Percentiles rank a stretch among this genome's conserved stretches.
Evolutionary conservation across 768 basidiomycete species (phyloP).

Genomic region (Russula ochroleuca): DNA sequence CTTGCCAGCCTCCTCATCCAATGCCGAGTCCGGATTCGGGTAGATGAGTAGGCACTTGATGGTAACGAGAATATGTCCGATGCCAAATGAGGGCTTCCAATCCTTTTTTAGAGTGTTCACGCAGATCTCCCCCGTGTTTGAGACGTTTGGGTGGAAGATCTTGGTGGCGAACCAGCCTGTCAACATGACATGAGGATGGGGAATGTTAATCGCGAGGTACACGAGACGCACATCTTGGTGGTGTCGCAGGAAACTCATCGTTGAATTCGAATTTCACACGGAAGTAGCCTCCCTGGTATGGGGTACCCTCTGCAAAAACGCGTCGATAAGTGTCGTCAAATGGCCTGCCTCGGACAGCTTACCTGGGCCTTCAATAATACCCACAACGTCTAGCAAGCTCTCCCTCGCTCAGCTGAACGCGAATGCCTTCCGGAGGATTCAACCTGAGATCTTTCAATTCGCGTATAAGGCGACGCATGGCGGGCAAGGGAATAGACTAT

Average conservation of each 20-base stretch:
- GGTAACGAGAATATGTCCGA: slow-evolving; percentile 85
- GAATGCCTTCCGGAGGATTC: slow-evolving; percentile 88
- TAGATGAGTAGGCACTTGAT: slow-evolving; percentile 95
- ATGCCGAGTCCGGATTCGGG: slow-evolving; percentile 92
- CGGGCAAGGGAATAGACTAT: slow-evolving; percentile 47
- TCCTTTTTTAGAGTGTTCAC: slow-evolving; percentile 97
- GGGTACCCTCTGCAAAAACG: slow-evolving; percentile 50
- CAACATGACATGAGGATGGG: background rate
- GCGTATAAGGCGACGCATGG: slow-evolving; percentile 82
- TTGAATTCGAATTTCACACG: slow-evolving; percentile 81
- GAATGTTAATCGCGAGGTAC: background rate
- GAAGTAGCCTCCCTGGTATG: slow-evolving; percentile 71
- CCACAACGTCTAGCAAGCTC: slow-evolving; percentile 82
- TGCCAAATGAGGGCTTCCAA: slow-evolving; percentile 90
- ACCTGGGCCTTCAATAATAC: slow-evolving; percentile 91
- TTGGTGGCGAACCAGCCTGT: slow-evolving; percentile 88
- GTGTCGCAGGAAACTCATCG: slow-evolving; percentile 88
- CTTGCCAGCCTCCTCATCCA: slow-evolving; percentile 95
- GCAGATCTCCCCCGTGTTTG: slow-evolving; percentile 85
- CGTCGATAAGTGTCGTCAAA: background rate
- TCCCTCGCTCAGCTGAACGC: slow-evolving; percentile 79
- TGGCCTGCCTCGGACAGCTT: slow-evolving; percentile 33
- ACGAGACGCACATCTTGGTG: slow-evolving; percentile 79
- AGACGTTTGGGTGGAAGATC: slow-evolving; percentile 97
- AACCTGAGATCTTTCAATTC: slow-evolving; percentile 78